These are phyloP conservation scores for Trichoderma brevicompactum DNA, from an alignment of 2,329 filamentous ascomycete species.

Conservation along the genomic window DNA sequence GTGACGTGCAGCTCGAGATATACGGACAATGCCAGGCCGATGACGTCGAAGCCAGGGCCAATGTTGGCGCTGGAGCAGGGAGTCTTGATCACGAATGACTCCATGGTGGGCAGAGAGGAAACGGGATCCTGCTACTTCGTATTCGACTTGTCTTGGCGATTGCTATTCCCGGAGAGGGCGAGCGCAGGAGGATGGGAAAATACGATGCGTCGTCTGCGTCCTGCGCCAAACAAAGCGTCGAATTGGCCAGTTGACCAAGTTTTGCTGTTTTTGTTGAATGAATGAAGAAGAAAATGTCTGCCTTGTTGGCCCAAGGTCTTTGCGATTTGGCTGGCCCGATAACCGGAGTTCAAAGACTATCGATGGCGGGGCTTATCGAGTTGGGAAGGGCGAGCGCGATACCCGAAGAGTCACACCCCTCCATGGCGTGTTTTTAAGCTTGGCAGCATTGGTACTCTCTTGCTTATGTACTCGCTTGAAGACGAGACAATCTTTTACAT, in stretches of 20 bases:
- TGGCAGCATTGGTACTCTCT: no score
- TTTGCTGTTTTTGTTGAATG: conserved; percentile 12
- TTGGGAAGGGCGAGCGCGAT: no score
- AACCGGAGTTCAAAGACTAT: conserved; percentile 12
- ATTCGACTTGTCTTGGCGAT: background rate
- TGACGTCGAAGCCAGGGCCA: conserved; percentile 96
- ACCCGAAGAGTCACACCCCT: no score
- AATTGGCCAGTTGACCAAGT: conserved; percentile 7
- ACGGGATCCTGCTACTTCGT: background rate
- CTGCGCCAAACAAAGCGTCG: background rate
- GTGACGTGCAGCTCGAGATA: conserved; percentile 89
- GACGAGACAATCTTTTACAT: no score
- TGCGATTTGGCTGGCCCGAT: conserved; percentile 7
- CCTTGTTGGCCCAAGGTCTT: background rate
- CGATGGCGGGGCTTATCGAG: conserved; percentile 10
- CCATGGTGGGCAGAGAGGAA: conserved; percentile 44
- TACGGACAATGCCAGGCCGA: conserved; percentile 90
- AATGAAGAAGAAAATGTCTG: conserved; percentile 7
- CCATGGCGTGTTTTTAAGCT: no score
- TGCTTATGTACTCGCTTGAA: no score
- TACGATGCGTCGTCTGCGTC: background rate
- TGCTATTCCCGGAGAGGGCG: background rate
- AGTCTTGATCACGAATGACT: conserved; percentile 74
- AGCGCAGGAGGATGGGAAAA: no score
- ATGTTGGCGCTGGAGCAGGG: conserved; percentile 98